phyloP scores from a whole-genome alignment of 495 filamentous ascomycete species.

The Halenospora varia region DNA sequence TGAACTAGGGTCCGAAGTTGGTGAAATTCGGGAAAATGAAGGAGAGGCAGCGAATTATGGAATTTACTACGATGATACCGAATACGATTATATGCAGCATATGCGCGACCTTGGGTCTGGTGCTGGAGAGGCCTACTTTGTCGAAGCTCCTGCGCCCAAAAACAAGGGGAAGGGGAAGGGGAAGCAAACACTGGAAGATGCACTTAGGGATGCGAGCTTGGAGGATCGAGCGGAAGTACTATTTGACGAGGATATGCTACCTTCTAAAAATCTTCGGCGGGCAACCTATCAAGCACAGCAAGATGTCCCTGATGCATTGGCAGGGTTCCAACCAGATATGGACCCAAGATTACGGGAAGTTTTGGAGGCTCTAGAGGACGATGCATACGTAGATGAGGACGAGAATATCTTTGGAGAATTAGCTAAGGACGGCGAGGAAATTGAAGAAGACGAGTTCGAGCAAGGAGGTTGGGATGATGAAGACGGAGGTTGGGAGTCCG shows the following conservation, averaged over 20 bases:
- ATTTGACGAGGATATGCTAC: conserved; percentile 65
- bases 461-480: conserved; percentile 49
- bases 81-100: conserved; percentile 99
- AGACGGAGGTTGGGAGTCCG: conserved; percentile 88
- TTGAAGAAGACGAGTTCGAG: conserved; percentile 66
- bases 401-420: conserved; percentile 79
- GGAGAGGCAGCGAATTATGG: conserved; percentile 94
- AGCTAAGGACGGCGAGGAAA: conserved; percentile 67
- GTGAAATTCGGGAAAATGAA: conserved; percentile 75
- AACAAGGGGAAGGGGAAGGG: conserved; percentile 59
- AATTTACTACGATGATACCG: conserved; percentile 79
- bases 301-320: conserved; percentile 83
- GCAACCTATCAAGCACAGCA: conserved; percentile 90
- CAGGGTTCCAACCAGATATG: conserved; percentile 97
- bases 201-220: conserved; percentile 62
- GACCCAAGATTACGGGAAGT: conserved; percentile 90
- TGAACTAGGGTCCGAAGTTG: conserved; percentile 65
- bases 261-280: conserved; percentile 65
- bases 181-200: conserved; percentile 73
- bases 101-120: conserved; percentile 74
- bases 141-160: conserved; percentile 60
- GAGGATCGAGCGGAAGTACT: conserved; percentile 52
- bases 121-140: conserved; percentile 62
- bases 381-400: conserved; percentile 90
- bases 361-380: conserved; percentile 91